These are phyloP conservation scores for Chrysoporthe cubensis DNA, from an alignment of 2,329 filamentous ascomycete genomes.

Conservation along the genomic window DNA sequence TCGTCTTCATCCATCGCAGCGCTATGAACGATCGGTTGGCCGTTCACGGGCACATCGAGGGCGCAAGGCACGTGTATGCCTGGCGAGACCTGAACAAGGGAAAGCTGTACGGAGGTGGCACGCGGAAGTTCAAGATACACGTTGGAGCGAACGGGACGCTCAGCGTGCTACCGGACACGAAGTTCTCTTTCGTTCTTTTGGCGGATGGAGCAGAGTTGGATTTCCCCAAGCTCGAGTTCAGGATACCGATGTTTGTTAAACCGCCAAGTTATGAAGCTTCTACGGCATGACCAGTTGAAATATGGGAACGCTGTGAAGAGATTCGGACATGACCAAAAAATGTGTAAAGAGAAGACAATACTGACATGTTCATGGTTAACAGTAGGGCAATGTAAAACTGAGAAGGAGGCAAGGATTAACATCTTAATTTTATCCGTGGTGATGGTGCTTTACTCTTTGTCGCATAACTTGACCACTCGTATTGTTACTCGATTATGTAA, in stretches of 20 bases:
- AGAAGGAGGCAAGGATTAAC: too few relatives aligned
- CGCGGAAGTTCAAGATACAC: conserved; percentile 7
- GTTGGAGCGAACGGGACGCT: conserved; percentile 1
- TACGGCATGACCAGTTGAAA: background rate
- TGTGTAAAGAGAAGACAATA: conserved; percentile 65
- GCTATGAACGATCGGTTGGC: background rate
- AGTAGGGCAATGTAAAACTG: background rate
- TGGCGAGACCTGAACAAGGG: conserved; percentile 5
- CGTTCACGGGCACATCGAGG: conserved; percentile 11
- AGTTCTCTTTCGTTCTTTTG: background rate
- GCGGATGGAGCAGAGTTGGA: background rate
- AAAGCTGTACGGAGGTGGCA: background rate
- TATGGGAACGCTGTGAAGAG: conserved; percentile 52
- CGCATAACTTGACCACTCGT: too few relatives aligned
- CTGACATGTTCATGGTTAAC: background rate
- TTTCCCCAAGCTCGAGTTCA: conserved; percentile 6
- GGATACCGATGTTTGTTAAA: conserved; percentile 10
- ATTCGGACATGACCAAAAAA: conserved; percentile 55
- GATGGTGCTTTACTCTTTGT: too few relatives aligned
- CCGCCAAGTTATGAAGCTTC: conserved; percentile 9
- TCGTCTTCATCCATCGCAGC: conserved; percentile 11
- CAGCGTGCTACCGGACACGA: background rate
- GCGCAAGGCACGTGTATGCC: background rate
- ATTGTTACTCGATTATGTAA: too few relatives aligned
- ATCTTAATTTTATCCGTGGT: too few relatives aligned